phyloP scores from a whole-genome alignment of 345 rosid genomes.

The Arabidopsis thaliana region TAIR10.1 NC_003075.7:10845501-10846000 shows the following conservation, averaged over 20 bases:
- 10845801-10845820: constrained; percentile 91
- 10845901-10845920: constrained; percentile 41
- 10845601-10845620: neutral
- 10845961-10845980: neutral
- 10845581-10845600: constrained; percentile 9
- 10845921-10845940: constrained; percentile 35
- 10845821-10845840: constrained; percentile 89
- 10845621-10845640: neutral
- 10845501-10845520: constrained; percentile 42
- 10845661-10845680: neutral
- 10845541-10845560: neutral
- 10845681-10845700: neutral
- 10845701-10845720: constrained; percentile 51
- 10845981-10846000: neutral
- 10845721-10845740: constrained; percentile 85
- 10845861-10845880: constrained; percentile 74
- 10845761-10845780: constrained; percentile 76
- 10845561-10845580: neutral
- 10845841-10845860: constrained; percentile 73
- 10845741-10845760: constrained; percentile 70
- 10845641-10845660: neutral
- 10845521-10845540: neutral
- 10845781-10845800: constrained; percentile 65
- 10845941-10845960: constrained; percentile 41
- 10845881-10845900: constrained; percentile 46